phyloP scores from a whole-genome alignment of 2,329 filamentous ascomycete species.

The Epichloe hybrida region DNA sequence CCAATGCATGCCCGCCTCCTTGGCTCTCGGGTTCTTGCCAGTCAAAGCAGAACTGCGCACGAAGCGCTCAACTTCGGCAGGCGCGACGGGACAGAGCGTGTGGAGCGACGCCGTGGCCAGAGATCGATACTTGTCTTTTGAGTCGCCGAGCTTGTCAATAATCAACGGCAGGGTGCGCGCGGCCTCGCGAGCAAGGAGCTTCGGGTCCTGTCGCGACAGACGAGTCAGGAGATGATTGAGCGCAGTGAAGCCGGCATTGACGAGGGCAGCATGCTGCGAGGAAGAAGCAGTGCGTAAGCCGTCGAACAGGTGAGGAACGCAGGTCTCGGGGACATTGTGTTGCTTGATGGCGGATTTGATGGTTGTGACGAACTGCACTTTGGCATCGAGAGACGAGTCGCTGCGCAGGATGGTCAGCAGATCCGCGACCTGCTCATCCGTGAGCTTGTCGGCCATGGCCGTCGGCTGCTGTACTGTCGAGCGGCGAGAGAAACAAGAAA shows the following conservation, averaged over 20 bases:
- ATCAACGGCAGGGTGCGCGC: slow-evolving; percentile 60
- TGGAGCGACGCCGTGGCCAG: slow-evolving; percentile 62
- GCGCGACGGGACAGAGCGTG: slow-evolving; percentile 60
- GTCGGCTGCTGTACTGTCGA: slow-evolving; percentile 3
- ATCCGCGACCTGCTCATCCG: slow-evolving; percentile 44
- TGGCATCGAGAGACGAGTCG: slow-evolving; percentile 55
- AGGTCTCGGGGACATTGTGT: slow-evolving; percentile 68
- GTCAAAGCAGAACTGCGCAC: slow-evolving; percentile 66
- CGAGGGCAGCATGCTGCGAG: slow-evolving; percentile 64
- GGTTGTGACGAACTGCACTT: slow-evolving; percentile 56
- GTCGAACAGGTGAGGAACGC: slow-evolving; percentile 65
- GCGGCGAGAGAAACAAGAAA: neutral
- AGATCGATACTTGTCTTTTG: slow-evolving; percentile 69
- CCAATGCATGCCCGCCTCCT: slow-evolving; percentile 78
- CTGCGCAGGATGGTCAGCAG: slow-evolving; percentile 39
- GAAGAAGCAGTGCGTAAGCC: slow-evolving; percentile 61
- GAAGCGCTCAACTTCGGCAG: slow-evolving; percentile 63
- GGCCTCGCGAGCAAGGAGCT: slow-evolving; percentile 55
- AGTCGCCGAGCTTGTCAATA: slow-evolving; percentile 75
- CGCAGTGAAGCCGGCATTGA: slow-evolving; percentile 74
- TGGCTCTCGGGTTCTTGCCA: slow-evolving; percentile 70
- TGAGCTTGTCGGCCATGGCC: slow-evolving; percentile 43
- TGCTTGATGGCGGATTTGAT: slow-evolving; percentile 88
- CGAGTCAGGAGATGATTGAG: slow-evolving; percentile 80
- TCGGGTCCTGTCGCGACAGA: slow-evolving; percentile 71